Evolutionary conservation across 225 moss, liverwort and hornwort species (phyloP).

Genomic region (Asterella californica): DNA sequence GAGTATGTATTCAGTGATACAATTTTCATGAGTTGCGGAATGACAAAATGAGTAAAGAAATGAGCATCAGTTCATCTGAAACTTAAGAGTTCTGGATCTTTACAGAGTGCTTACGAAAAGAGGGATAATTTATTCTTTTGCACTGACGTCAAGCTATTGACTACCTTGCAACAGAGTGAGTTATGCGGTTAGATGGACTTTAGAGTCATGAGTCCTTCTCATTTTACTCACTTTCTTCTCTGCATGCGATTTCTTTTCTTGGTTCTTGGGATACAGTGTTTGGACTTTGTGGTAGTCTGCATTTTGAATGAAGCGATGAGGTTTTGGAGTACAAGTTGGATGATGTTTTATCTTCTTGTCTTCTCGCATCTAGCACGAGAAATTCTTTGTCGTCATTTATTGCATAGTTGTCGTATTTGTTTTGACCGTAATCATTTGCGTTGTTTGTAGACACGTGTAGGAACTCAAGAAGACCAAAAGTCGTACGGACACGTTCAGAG

Average conservation of each 20-base stretch:
- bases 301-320: too few relatives aligned
- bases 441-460: not conserved
- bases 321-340: not conserved
- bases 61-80: not conserved
- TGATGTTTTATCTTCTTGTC: not conserved
- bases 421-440: not conserved
- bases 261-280: too few relatives aligned
- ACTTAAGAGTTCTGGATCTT: not conserved
- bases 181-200: not conserved
- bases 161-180: slow-evolving; percentile 54
- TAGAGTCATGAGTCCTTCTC: not conserved
- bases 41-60: not conserved
- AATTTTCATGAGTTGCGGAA: not conserved
- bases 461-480: slow-evolving; percentile 20
- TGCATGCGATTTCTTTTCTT: too few relatives aligned
- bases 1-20: not conserved
- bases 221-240: too few relatives aligned
- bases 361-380: too few relatives aligned
- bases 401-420: too few relatives aligned
- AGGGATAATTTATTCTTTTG: slow-evolving; percentile 53
- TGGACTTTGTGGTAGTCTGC: not conserved
- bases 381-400: too few relatives aligned
- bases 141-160: slow-evolving; percentile 41
- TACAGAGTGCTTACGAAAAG: slow-evolving; percentile 58
- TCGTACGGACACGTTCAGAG: not conserved